Conservation (phyloP, 225 moss, liverwort and hornwort species). For the Ulota crispa region DNA sequence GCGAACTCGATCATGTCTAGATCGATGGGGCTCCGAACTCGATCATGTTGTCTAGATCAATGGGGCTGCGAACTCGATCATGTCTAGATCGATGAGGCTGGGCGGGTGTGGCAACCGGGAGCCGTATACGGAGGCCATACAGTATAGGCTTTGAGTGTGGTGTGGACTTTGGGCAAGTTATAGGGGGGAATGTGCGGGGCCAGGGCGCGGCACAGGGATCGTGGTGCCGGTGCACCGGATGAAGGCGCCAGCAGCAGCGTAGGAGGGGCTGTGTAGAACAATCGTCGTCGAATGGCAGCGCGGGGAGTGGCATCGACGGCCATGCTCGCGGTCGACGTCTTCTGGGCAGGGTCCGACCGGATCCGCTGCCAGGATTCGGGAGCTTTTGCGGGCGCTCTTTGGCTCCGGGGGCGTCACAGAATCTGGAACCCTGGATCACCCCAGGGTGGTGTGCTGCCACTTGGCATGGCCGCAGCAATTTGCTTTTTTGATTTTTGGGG, state of each 20-base stretch:
- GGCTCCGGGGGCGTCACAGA: background rate
- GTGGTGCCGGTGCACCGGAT: constrained; percentile 27
- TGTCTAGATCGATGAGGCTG: background rate
- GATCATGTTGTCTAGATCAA: too few relatives aligned
- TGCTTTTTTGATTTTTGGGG: too few relatives aligned
- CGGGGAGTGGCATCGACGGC: background rate
- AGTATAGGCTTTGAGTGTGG: background rate
- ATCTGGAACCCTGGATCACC: background rate
- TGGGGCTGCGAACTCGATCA: background rate
- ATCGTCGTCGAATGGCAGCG: background rate
- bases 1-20: too few relatives aligned
- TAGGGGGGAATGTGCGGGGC: background rate
- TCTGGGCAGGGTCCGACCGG: background rate
- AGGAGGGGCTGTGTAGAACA: background rate
- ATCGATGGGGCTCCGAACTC: background rate
- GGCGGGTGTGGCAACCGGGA: too few relatives aligned
- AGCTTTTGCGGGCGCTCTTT: constrained; percentile 6
- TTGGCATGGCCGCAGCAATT: too few relatives aligned
- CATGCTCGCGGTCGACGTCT: background rate
- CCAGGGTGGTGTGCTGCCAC: background rate
- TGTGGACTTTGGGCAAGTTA: constrained; percentile 1
- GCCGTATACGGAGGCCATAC: background rate
- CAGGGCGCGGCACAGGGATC: background rate
- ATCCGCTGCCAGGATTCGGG: constrained; percentile 18
- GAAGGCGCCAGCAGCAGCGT: background rate